These are phyloP conservation scores for Biscogniauxia marginata DNA, from an alignment of 2,329 filamentous ascomycete species.

Conservation along the genomic window DNA sequence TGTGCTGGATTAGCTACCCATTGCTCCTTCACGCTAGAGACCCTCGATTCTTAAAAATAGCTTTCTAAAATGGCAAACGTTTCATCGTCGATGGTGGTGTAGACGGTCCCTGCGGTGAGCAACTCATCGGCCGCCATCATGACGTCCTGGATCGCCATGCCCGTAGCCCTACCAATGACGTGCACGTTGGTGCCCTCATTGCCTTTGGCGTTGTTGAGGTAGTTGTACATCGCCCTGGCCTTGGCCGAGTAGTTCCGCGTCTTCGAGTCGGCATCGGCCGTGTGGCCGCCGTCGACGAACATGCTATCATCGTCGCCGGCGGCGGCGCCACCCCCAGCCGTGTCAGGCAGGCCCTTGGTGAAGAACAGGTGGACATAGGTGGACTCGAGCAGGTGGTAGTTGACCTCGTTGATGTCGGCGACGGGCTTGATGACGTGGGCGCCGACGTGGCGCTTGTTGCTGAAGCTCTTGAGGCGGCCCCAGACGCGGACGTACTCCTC, in stretches of 20 bases:
- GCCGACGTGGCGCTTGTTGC: constrained; percentile 77
- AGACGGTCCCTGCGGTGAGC: constrained; percentile 70
- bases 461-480: constrained; percentile 81
- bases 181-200: constrained; percentile 85
- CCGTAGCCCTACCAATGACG: constrained; percentile 65
- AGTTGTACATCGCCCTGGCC: constrained; percentile 70
- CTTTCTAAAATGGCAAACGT: constrained; percentile 84
- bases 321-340: constrained; percentile 37
- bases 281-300: constrained; percentile 52
- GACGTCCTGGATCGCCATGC: constrained; percentile 68
- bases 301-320: constrained; percentile 46
- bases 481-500: constrained; percentile 83
- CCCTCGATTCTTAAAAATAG: constrained; percentile 11
- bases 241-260: constrained; percentile 49
- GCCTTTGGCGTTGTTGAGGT: constrained; percentile 65
- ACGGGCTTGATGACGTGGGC: constrained; percentile 80
- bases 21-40: no score
- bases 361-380: constrained; percentile 85
- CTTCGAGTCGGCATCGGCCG: constrained; percentile 38
- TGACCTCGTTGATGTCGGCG: constrained; percentile 85
- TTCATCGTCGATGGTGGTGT: constrained; percentile 87
- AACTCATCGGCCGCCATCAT: constrained; percentile 80
- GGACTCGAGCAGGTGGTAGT: constrained; percentile 87
- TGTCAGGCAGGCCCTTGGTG: constrained; percentile 65
- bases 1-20: background rate